Conservation (phyloP, 768 basidiomycete genomes). For the Pholiota conissans region DNA sequence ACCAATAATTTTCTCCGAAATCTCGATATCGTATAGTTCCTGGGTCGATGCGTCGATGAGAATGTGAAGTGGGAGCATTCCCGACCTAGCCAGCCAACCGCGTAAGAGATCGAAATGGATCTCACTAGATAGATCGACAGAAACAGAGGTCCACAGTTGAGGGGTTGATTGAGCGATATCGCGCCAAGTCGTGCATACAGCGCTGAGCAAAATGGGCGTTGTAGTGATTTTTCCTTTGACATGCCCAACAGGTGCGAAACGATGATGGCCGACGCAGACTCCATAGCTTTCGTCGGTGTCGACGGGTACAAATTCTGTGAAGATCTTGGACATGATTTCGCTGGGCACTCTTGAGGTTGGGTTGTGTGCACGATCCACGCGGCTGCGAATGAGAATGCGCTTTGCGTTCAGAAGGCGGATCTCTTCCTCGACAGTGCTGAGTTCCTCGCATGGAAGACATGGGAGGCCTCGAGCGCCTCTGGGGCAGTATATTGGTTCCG, state of each 20-base stretch:
- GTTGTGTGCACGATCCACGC: not conserved
- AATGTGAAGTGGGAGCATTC: not conserved
- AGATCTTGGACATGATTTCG: not conserved
- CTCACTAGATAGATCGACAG: not conserved
- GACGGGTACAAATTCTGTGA: not conserved
- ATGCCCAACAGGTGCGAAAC: no score
- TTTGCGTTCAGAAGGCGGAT: not conserved
- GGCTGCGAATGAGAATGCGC: not conserved
- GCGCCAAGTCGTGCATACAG: not conserved
- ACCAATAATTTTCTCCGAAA: not conserved
- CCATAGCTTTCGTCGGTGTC: not conserved
- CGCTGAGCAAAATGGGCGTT: not conserved
- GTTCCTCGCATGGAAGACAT: not conserved
- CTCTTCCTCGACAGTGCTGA: not conserved
- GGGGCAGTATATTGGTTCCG: no score
- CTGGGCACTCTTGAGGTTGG: not conserved
- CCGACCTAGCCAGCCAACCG: not conserved
- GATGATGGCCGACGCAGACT: not conserved
- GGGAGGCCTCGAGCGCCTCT: no score
- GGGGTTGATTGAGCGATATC: not conserved
- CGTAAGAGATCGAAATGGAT: not conserved
- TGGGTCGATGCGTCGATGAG: not conserved
- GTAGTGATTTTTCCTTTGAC: no score
- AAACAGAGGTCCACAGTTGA: not conserved
- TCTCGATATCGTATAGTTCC: not conserved